Percentiles rank a stretch among this genome's conserved stretches.
These are phyloP conservation scores for Hapsidospora chrysogenum DNA, from an alignment of 495 filamentous ascomycete species.

Conservation along the genomic window DNA sequence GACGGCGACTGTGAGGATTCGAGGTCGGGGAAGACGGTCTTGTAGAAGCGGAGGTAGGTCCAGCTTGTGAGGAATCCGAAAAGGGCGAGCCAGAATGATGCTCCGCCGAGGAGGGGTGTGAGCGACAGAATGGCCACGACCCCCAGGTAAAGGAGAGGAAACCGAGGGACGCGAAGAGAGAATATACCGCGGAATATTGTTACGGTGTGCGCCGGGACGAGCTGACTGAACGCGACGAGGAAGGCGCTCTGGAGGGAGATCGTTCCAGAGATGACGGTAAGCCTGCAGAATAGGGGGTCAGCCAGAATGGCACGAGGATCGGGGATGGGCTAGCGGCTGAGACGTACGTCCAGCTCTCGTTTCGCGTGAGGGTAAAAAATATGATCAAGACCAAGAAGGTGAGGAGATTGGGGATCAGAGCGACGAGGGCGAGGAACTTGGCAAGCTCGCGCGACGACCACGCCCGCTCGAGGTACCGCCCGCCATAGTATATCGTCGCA, in stretches of 20 bases:
- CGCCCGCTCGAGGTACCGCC: slow-evolving; percentile 86
- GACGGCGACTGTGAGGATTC: slow-evolving; percentile 43
- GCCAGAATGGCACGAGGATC: no score
- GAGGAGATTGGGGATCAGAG: slow-evolving; percentile 63
- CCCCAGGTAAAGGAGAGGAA: slow-evolving; percentile 74
- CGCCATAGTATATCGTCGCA: slow-evolving; percentile 78
- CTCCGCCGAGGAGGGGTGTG: slow-evolving; percentile 67
- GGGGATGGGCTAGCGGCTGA: background rate
- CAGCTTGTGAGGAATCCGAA: slow-evolving; percentile 76
- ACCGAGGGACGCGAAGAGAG: slow-evolving; percentile 77
- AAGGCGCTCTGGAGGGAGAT: slow-evolving; percentile 83
- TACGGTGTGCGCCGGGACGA: slow-evolving; percentile 96
- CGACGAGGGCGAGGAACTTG: slow-evolving; percentile 69
- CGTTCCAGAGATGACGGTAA: slow-evolving; percentile 70
- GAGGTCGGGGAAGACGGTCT: slow-evolving; percentile 45
- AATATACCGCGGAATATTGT: slow-evolving; percentile 74
- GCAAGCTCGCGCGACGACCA: slow-evolving; percentile 89
- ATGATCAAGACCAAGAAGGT: slow-evolving; percentile 56
- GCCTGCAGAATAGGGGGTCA: slow-evolving; percentile 23
- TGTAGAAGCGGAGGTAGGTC: slow-evolving; percentile 95
- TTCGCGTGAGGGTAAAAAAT: slow-evolving; percentile 52
- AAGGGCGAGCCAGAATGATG: slow-evolving; percentile 65
- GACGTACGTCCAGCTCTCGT: slow-evolving; percentile 52
- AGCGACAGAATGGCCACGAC: slow-evolving; percentile 60
- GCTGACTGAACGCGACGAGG: slow-evolving; percentile 94